Percentiles rank a stretch among this genome's conserved stretches.
phyloP scores from a whole-genome alignment of 352 stramenopile genomes.

The Phytophthora multivora region DNA sequence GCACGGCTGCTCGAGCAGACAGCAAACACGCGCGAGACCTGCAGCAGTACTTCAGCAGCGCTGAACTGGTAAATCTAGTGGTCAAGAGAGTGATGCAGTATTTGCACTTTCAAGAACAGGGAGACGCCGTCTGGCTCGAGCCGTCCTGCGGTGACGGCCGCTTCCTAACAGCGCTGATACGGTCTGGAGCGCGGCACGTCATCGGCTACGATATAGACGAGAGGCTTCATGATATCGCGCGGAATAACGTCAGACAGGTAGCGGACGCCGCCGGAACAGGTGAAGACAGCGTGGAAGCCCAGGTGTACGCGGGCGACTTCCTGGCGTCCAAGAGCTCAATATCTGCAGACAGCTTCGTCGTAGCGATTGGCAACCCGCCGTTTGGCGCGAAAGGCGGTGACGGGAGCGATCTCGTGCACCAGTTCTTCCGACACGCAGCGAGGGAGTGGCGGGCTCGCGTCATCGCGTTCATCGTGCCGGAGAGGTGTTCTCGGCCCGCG shows the following conservation, averaged over 20 bases:
- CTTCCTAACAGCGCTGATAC: constrained; percentile 50
- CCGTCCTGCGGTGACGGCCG: constrained; percentile 75
- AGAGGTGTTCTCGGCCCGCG: constrained; percentile 46
- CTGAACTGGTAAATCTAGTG: constrained; percentile 46
- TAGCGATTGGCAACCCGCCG: constrained; percentile 73
- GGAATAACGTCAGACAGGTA: constrained; percentile 14
- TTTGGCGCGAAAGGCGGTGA: constrained; percentile 47
- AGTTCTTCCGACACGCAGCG: constrained; percentile 57
- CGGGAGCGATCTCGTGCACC: constrained; percentile 52
- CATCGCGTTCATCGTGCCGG: constrained; percentile 75
- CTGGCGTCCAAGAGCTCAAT: constrained; percentile 39
- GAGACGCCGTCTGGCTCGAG: constrained; percentile 60
- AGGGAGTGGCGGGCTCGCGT: constrained; percentile 52
- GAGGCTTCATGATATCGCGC: constrained; percentile 25
- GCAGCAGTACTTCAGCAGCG: constrained; percentile 78
- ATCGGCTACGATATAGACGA: constrained; percentile 69
- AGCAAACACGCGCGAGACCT: constrained; percentile 54
- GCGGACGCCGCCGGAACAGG: not conserved
- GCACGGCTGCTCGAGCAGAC: constrained; percentile 18
- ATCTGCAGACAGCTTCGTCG: constrained; percentile 20
- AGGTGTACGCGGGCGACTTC: constrained; percentile 57
- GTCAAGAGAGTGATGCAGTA: constrained; percentile 32
- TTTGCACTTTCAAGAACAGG: constrained; percentile 9
- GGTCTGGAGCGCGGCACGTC: constrained; percentile 43
- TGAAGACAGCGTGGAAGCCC: constrained; percentile 10